A percentile compares a stretch with the other conserved stretches of the same genome.
These are phyloP conservation scores for Talaromyces wortmannii DNA, from an alignment of 495 filamentous ascomycete genomes.

Conservation along the genomic window DNA sequence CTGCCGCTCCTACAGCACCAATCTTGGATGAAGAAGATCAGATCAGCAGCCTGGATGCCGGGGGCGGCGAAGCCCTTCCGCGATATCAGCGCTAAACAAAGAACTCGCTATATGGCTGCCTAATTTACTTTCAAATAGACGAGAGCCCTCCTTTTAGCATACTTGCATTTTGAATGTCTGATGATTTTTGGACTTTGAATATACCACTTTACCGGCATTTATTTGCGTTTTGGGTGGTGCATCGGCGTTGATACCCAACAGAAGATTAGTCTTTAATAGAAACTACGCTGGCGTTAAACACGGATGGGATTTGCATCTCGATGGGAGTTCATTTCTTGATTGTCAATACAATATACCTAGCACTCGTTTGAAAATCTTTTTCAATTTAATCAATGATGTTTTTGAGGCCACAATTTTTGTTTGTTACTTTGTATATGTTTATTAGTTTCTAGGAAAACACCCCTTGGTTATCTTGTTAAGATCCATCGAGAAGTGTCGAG, in stretches of 20 bases:
- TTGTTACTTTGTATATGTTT: no score
- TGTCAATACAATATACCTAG: background rate
- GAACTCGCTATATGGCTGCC: background rate
- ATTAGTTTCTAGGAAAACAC: no score
- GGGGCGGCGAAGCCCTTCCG: constrained; percentile 39
- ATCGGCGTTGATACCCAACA: background rate
- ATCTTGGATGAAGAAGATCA: constrained; percentile 58
- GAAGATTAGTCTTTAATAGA: background rate
- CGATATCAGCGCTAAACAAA: constrained; percentile 34
- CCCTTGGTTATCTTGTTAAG: background rate
- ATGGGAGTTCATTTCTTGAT: background rate
- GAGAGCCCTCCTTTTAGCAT: background rate
- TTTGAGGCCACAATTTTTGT: no score
- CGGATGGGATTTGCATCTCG: background rate
- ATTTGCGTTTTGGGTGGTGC: background rate
- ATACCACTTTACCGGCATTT: background rate
- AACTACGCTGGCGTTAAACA: background rate
- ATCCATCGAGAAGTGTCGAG: background rate
- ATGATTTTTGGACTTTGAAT: background rate
- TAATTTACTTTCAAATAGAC: background rate
- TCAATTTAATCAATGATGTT: background rate
- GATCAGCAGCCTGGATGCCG: constrained; percentile 32
- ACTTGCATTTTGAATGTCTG: background rate
- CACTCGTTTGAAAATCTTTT: background rate
- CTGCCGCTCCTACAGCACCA: constrained; percentile 55